Conservation (phyloP, 179 eudicot species). For the Gypsophila paniculata region DNA sequence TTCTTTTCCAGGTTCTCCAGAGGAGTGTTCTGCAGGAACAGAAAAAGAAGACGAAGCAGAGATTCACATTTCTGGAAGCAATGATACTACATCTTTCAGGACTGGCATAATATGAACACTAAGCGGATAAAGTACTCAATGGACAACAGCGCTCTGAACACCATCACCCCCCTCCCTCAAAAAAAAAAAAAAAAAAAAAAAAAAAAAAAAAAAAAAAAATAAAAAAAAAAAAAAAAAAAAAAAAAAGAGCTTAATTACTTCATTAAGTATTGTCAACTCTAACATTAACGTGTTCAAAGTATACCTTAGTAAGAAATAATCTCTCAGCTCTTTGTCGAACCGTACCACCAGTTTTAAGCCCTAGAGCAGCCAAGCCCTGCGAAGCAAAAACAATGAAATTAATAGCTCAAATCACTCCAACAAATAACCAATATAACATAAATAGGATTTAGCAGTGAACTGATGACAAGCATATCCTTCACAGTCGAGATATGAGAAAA, state of each 20-base stretch:
- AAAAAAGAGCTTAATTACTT: background rate
- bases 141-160: background rate
- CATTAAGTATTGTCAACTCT: background rate
- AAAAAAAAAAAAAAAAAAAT: too few species aligned
- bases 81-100: background rate
- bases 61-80: background rate
- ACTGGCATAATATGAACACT: background rate
- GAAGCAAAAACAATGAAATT: slow-evolving; percentile 13
- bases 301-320: slow-evolving; percentile 92
- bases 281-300: background rate
- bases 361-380: slow-evolving; percentile 88
- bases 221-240: too few species aligned
- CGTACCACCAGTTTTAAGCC: slow-evolving; percentile 94
- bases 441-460: background rate
- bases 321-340: slow-evolving; percentile 95
- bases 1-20: slow-evolving; percentile 80
- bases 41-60: slow-evolving; percentile 10
- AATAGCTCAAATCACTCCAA: background rate
- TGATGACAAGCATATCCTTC: background rate
- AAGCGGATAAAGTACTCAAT: background rate
- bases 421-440: slow-evolving; percentile 13
- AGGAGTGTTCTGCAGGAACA: slow-evolving; percentile 60
- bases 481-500: background rate
- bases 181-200: background rate
- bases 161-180: background rate